Conservation (phyloP, 2,329 filamentous ascomycete species). For the Colletotrichum chlorophyti region DNA sequence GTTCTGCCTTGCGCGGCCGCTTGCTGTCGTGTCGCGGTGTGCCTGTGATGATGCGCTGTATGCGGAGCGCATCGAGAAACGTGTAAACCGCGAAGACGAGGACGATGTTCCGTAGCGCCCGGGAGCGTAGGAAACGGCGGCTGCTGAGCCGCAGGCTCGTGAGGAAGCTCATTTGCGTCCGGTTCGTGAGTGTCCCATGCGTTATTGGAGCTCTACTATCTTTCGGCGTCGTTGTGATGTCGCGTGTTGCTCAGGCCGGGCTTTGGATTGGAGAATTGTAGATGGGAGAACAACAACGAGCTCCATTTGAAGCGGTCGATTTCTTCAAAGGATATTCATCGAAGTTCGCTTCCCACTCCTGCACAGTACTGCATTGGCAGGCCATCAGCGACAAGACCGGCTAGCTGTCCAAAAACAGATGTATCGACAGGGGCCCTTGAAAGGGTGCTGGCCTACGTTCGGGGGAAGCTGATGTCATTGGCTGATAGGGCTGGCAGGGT, state of each 20-base stretch:
- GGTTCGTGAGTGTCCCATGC: background rate
- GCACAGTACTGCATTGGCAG: background rate
- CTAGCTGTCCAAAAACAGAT: background rate
- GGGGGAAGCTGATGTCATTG: conserved; percentile 8
- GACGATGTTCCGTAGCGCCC: conserved; percentile 41
- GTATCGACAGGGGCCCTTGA: background rate
- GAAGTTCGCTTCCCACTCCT: background rate
- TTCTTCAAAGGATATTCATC: too few species aligned
- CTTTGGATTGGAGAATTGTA: too few species aligned
- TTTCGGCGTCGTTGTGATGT: too few species aligned
- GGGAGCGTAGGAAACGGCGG: conserved; percentile 46
- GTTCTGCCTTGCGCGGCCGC: conserved; percentile 38
- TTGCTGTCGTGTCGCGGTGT: conserved; percentile 26
- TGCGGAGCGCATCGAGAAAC: conserved; percentile 46
- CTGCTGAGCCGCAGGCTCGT: conserved; percentile 29
- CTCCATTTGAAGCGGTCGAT: too few species aligned
- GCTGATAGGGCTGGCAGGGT: conserved; percentile 4
- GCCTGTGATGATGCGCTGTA: conserved; percentile 31
- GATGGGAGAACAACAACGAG: too few species aligned
- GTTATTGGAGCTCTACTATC: too few species aligned
- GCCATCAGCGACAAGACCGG: background rate
- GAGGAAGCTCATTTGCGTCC: background rate
- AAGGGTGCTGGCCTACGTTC: background rate
- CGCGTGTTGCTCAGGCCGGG: too few species aligned
- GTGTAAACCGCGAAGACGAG: conserved; percentile 43